Conservation (phyloP, 2,329 filamentous ascomycete species). For the Fusarium scirpi region DNA sequence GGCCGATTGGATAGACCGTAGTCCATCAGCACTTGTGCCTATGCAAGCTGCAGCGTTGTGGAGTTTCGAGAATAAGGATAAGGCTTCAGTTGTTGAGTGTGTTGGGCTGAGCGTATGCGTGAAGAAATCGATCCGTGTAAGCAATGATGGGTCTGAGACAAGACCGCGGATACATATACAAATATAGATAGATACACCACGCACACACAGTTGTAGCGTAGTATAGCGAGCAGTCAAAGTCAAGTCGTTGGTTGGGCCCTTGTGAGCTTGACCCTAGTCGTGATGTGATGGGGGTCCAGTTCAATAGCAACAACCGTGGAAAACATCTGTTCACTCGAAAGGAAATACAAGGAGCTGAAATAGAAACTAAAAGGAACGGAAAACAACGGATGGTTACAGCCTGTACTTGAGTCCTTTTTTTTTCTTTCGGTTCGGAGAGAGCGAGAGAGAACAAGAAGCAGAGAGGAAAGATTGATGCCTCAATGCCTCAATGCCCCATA, state of each 20-base stretch:
- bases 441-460: constrained; percentile 17
- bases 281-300: background rate
- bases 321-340: constrained; percentile 1
- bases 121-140: constrained; percentile 7
- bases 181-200: background rate
- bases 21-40: constrained; percentile 15
- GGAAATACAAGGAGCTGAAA: constrained; percentile 11
- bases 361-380: constrained; percentile 19
- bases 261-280: constrained; percentile 3
- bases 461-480: constrained; percentile 25
- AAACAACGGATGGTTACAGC: constrained; percentile 5
- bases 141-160: constrained; percentile 4
- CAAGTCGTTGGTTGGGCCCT: background rate
- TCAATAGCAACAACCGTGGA: background rate
- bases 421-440: constrained; percentile 10
- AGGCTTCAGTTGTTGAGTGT: constrained; percentile 8
- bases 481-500: constrained; percentile 32
- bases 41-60: constrained; percentile 25
- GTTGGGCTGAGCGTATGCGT: background rate
- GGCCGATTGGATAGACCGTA: constrained; percentile 26
- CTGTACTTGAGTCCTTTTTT: constrained; percentile 4
- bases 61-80: constrained; percentile 15
- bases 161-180: constrained; percentile 1
- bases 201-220: background rate
- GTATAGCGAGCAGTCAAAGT: background rate